phyloP scores from a whole-genome alignment of 441 rosid genomes.

The Corymbia calophylla region DNA sequence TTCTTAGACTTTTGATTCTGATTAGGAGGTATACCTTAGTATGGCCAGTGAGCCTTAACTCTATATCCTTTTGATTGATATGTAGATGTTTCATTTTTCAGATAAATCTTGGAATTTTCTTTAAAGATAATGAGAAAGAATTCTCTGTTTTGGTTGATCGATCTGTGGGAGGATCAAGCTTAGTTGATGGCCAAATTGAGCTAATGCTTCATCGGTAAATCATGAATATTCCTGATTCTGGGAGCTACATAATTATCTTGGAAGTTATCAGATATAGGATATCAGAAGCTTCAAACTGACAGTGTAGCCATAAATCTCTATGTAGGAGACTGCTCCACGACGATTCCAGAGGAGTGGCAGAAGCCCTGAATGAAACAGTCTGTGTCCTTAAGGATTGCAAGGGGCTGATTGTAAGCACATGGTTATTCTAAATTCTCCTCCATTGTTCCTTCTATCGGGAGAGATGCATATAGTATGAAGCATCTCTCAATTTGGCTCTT shows the following conservation, averaged over 20 bases:
- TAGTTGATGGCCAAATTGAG: slow-evolving; percentile 62
- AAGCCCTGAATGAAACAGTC: slow-evolving; percentile 83
- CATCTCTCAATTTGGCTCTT: background rate
- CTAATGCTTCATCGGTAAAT: slow-evolving; percentile 68
- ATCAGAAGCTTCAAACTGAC: background rate
- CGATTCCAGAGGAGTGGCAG: slow-evolving; percentile 93
- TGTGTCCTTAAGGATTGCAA: slow-evolving; percentile 61
- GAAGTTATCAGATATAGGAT: background rate
- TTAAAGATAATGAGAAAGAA: slow-evolving; percentile 50
- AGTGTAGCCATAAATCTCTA: background rate
- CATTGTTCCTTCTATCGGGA: background rate
- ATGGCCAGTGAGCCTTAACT: background rate
- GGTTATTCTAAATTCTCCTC: background rate
- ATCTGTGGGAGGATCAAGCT: slow-evolving; percentile 61
- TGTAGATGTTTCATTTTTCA: slow-evolving; percentile 2
- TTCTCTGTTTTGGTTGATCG: slow-evolving; percentile 68
- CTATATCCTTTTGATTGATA: background rate
- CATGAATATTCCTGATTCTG: background rate
- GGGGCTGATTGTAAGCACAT: slow-evolving; percentile 69
- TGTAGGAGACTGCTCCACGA: slow-evolving; percentile 90
- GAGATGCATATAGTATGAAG: background rate
- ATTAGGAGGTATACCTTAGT: background rate
- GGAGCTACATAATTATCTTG: background rate
- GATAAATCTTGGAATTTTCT: slow-evolving; percentile 61
- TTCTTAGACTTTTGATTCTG: background rate